Evolutionary conservation across 495 filamentous ascomycete species (phyloP), one percentile per base, ranked within the genome.

Genomic region (Melanomma pulvis-pyrius): DNA sequence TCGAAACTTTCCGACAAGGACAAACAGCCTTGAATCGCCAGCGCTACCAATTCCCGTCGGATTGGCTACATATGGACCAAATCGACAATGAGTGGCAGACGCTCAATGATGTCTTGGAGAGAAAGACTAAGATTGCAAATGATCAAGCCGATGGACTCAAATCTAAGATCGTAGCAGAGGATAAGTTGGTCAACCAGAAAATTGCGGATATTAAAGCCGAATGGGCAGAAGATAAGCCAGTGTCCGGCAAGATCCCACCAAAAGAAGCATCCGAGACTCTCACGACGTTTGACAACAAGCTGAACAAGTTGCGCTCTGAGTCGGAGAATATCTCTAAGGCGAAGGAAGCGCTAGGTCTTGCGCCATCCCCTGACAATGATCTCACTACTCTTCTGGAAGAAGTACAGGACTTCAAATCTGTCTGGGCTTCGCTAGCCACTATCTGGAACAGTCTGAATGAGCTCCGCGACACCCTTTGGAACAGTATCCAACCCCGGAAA

Each of bases 381-480:
- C 84, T 99, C 21, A 82, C 84, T 8, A 82, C 87, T 15, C 89
- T 97, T 29, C 81, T 98, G 9, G 94, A 99, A 71, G 94, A 99
- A 72, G 94, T 99, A 1, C 94, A 96, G 48, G 94, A 99, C 75
- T 99, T 98, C 80, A 94, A 93, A 80, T 96, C 93, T 12, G 96
- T 99, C 15, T 99, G 94, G 94, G 88, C 92, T 25, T 92, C 90
- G 41, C 78, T 99, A 24, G 91, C 91, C 17, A 97, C 92, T 4
- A 96, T 99, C 64, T 99, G 96, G 96, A 92, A 92, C 79, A 96
- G 90, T 71, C 76, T 99, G 49, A 92, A 97, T 73, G 94, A 98
- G 70, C 88, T 98, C 28, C 86, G 91, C 15, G 96, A 98, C 67
- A 89, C 83, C 25, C 85, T 92, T 0, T 99, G 94, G 94, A 92